Evolutionary conservation across 176 grass and related monocot genomes (phyloP).

Genomic region (Tuctoria greenei): DNA sequence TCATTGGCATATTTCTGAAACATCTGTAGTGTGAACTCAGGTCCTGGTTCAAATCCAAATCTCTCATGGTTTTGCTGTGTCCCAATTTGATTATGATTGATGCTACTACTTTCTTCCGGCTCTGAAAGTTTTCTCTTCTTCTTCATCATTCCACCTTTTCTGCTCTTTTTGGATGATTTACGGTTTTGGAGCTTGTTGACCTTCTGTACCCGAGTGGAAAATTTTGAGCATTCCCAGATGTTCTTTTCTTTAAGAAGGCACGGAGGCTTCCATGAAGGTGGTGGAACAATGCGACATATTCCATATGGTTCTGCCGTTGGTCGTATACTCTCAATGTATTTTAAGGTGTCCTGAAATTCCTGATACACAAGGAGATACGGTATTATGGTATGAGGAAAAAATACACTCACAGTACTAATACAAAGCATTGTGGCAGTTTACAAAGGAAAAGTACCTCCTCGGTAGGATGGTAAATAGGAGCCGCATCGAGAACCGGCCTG

Average conservation of each 20-base stretch:
- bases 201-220: conserved; percentile 73
- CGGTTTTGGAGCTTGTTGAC: conserved; percentile 95
- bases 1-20: conserved; percentile 92
- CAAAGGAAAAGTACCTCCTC: conserved; percentile 68
- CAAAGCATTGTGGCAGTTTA: conserved; percentile 1
- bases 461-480: conserved; percentile 79
- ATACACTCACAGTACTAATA: conserved; percentile 8
- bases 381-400: background rate
- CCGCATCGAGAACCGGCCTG: conserved; percentile 71
- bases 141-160: conserved; percentile 60
- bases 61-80: conserved; percentile 55
- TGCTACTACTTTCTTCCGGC: conserved; percentile 44
- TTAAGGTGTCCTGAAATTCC: conserved; percentile 90
- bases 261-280: conserved; percentile 82
- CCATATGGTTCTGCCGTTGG: conserved; percentile 71
- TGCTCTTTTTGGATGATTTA: conserved; percentile 58
- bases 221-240: conserved; percentile 74
- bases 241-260: conserved; percentile 76
- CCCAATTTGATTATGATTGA: conserved; percentile 29
- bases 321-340: conserved; percentile 82
- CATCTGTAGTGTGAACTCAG: conserved; percentile 69
- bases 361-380: conserved; percentile 34
- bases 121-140: conserved; percentile 68
- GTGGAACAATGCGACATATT: conserved; percentile 93
- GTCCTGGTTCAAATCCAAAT: conserved; percentile 93